Base-by-base conservation (phyloP, 2,329 filamentous ascomycete species). In the Penicillium sp. region DNA sequence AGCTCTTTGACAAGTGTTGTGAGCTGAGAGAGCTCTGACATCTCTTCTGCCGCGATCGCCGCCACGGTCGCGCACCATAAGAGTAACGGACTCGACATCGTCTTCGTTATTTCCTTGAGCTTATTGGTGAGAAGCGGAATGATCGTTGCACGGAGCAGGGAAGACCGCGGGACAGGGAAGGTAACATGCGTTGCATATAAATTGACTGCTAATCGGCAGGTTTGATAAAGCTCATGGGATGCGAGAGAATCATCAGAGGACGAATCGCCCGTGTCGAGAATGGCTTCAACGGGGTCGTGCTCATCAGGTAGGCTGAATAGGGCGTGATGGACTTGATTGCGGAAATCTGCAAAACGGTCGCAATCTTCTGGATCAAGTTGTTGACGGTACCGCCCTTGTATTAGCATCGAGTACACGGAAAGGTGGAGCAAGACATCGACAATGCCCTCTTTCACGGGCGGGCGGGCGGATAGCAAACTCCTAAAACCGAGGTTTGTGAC, bases 111-210 rank as follows among this genome's bases (percentile, higher is more conserved):
- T 30, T 33, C 14, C n/a, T 55, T 16, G 6, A 55, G 52, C 40
- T 22, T 55, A 8, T 25, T 11, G 16, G 25, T 6, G 10, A 55
- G 52, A 43, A n/a, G 52, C 10, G 52, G 52, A 30, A 55, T 38
- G 25, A 55, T 55, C 6, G 25, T 28, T 43, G 38, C 25, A 5
- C 52, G 52, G 16, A 42, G 37, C 10, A 55, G 16, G 2, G 52
- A 11, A 45, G 52, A 55, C 10, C 52, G 26, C 26, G 52, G 52
- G 3, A 55, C 19, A 30, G 52, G 52, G 45, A 43, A 55, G 2
- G 52, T 55, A n/a, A 55, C 52, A 19, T 55, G 52, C 38, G 40
- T 30, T 13, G 52, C 37, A 42, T 55, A 55, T 19, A 55, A 30
- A 28, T 45, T 40, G 6, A 38, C 22, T 43, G 52, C 52, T 19